A percentile compares a stretch with the other conserved stretches of the same genome.
These are phyloP conservation scores for Crocinoboletus sp. DNA, from an alignment of 1,284 basidiomycete species.

Conservation along the genomic window DNA sequence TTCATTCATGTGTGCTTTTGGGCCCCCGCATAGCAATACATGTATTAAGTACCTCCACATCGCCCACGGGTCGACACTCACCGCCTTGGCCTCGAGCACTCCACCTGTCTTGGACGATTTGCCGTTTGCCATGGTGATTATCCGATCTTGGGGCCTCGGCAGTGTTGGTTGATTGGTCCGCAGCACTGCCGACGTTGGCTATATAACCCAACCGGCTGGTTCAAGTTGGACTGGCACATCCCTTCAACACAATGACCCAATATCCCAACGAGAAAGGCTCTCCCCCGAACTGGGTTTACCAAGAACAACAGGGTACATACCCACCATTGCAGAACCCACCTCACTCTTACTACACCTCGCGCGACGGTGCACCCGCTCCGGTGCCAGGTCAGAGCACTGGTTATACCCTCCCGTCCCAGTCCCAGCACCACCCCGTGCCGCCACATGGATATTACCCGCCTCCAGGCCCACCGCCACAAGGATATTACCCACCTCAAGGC, in stretches of 20 bases:
- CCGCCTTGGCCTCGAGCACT: constrained; percentile 13
- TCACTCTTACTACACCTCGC: neutral
- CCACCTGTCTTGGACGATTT: neutral
- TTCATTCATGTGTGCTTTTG: constrained; percentile 18
- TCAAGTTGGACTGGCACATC: no score
- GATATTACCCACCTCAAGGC: constrained; percentile 5
- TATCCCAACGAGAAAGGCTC: constrained; percentile 24
- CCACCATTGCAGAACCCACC: constrained; percentile 1
- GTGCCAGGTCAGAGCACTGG: neutral
- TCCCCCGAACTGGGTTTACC: constrained; percentile 12
- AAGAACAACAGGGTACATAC: constrained; percentile 2
- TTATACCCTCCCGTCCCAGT: neutral
- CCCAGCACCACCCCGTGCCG: no score
- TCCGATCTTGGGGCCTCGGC: neutral
- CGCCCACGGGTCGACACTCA: neutral
- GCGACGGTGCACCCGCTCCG: neutral
- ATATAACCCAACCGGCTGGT: no score
- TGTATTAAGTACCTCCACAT: no score
- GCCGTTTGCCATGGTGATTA: neutral
- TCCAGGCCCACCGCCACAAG: constrained; percentile 7
- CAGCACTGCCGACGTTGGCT: neutral
- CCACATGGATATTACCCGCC: no score
- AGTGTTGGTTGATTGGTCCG: neutral
- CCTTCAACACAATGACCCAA: constrained; percentile 11
- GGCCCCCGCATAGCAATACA: constrained; percentile 15